Evolutionary conservation across 345 rosid genomes (phyloP).

Genomic region (Syzygium aromaticum): DNA sequence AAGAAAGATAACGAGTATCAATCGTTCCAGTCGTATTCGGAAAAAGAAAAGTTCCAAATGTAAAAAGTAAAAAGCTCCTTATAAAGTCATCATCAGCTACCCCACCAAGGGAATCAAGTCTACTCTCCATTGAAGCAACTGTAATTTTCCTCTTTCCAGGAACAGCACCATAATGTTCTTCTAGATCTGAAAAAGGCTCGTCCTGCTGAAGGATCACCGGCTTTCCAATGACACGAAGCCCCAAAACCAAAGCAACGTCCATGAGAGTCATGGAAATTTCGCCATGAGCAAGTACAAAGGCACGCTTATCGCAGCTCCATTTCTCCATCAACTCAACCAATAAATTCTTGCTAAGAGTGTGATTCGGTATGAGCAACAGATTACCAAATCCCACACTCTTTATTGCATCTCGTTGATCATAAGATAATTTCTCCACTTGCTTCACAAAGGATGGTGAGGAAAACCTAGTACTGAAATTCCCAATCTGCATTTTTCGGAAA

Average conservation of each 20-base stretch:
- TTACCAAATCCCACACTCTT: slow-evolving; percentile 24
- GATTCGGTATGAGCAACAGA: slow-evolving; percentile 21
- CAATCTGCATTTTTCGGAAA: slow-evolving; percentile 11
- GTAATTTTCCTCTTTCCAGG: slow-evolving; percentile 27
- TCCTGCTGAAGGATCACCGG: slow-evolving; percentile 17
- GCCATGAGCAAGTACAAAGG: slow-evolving; percentile 15
- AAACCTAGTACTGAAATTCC: slow-evolving; percentile 29
- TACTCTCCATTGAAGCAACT: slow-evolving; percentile 17
- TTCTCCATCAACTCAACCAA: slow-evolving; percentile 31
- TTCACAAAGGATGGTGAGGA: slow-evolving; percentile 29
- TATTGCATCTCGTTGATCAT: slow-evolving; percentile 16
- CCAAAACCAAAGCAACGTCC: slow-evolving; percentile 35
- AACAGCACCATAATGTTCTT: slow-evolving; percentile 23
- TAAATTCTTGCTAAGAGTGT: slow-evolving; percentile 28
- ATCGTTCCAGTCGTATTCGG: slow-evolving; percentile 25
- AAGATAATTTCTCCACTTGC: slow-evolving; percentile 23
- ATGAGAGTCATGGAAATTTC: slow-evolving; percentile 9
- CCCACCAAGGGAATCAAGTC: slow-evolving; percentile 26
- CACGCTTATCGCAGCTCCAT: slow-evolving; percentile 17
- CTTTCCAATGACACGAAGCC: slow-evolving; percentile 17
- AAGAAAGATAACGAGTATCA: slow-evolving; percentile 24
- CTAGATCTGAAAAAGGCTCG: slow-evolving; percentile 28
- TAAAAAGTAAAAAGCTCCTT: slow-evolving; percentile 23
- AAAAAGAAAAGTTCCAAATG: slow-evolving; percentile 27
- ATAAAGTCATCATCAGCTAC: slow-evolving; percentile 24